Evolutionary conservation across 768 basidiomycete genomes (phyloP).

Genomic region (Boletus vinaceobasis): DNA sequence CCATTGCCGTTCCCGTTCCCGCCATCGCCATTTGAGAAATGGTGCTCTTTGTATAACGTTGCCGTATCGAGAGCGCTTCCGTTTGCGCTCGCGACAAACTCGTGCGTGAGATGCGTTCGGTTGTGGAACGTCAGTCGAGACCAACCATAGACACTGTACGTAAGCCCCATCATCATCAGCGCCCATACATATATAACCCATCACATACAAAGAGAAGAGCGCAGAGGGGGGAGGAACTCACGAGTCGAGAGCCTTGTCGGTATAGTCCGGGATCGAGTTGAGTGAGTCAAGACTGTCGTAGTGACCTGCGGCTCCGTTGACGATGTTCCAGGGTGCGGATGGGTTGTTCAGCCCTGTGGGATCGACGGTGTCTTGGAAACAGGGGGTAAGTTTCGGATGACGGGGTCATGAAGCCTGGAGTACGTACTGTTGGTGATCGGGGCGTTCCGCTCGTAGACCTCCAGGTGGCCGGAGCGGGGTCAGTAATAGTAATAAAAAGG

Average conservation of each 20-base stretch:
- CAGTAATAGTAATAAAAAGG: no score
- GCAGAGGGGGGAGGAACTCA: conserved; percentile 4
- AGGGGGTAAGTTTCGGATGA: no score
- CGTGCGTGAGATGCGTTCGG: conserved; percentile 28
- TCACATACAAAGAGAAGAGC: not conserved
- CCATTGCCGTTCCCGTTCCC: no score
- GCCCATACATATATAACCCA: not conserved
- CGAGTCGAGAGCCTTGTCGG: conserved; percentile 8
- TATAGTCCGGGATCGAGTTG: not conserved
- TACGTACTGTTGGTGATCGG: conserved; percentile 26
- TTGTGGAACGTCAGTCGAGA: conserved; percentile 30
- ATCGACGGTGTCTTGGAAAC: conserved; percentile 15
- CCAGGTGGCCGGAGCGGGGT: no score
- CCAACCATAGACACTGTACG: conserved; percentile 24
- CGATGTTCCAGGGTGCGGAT: conserved; percentile 25
- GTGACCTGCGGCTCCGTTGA: conserved; percentile 27
- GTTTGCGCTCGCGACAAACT: conserved; percentile 30
- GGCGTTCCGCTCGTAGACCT: conserved; percentile 27
- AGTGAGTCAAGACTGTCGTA: conserved; percentile 26
- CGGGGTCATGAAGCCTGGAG: not conserved
- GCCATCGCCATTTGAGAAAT: conserved; percentile 1
- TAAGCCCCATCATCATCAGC: not conserved
- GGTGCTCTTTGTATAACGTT: conserved; percentile 25
- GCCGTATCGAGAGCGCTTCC: conserved; percentile 23
- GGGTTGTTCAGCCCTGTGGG: conserved; percentile 26